Conservation (phyloP, 1,284 basidiomycete genomes). For the Boletus sp. region DNA sequence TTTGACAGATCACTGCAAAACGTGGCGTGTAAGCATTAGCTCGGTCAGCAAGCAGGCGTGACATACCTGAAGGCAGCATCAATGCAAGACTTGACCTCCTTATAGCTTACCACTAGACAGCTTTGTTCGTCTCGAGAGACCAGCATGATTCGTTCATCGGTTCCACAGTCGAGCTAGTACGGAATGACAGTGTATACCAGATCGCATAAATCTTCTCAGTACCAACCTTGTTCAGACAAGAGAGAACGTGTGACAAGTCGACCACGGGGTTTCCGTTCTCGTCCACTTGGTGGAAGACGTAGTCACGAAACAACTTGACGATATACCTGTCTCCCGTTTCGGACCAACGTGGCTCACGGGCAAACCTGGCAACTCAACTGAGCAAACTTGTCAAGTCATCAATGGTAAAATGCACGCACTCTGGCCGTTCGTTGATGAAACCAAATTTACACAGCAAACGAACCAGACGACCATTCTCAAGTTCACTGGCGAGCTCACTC, state of each 20-base stretch:
- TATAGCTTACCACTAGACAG: slow-evolving; percentile 93
- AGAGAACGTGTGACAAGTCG: slow-evolving; percentile 87
- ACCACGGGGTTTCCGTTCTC: slow-evolving; percentile 87
- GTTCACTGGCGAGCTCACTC: slow-evolving; percentile 79
- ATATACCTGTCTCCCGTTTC: slow-evolving; percentile 98
- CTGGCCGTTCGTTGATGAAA: slow-evolving; percentile 97
- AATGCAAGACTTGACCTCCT: slow-evolving; percentile 85
- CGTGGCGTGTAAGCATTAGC: background rate
- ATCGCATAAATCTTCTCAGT: background rate
- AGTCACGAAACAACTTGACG: slow-evolving; percentile 97
- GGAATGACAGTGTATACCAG: slow-evolving; percentile 1
- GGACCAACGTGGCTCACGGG: slow-evolving; percentile 93
- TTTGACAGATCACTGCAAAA: slow-evolving; percentile 28
- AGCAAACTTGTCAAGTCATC: background rate
- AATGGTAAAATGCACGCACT: slow-evolving; percentile 51
- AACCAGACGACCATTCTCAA: slow-evolving; percentile 97
- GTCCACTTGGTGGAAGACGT: slow-evolving; percentile 96
- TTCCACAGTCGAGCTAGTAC: slow-evolving; percentile 81
- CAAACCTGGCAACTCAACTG: slow-evolving; percentile 60
- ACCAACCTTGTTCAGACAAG: slow-evolving; percentile 83
- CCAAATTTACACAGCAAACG: slow-evolving; percentile 91
- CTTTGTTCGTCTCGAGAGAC: slow-evolving; percentile 93
- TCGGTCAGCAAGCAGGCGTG: too few species aligned
- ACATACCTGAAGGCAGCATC: slow-evolving; percentile 66
- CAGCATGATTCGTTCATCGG: slow-evolving; percentile 93